Evolutionary conservation across 2,329 filamentous ascomycete genomes (phyloP).

Genomic region (Alternaria sp.): DNA sequence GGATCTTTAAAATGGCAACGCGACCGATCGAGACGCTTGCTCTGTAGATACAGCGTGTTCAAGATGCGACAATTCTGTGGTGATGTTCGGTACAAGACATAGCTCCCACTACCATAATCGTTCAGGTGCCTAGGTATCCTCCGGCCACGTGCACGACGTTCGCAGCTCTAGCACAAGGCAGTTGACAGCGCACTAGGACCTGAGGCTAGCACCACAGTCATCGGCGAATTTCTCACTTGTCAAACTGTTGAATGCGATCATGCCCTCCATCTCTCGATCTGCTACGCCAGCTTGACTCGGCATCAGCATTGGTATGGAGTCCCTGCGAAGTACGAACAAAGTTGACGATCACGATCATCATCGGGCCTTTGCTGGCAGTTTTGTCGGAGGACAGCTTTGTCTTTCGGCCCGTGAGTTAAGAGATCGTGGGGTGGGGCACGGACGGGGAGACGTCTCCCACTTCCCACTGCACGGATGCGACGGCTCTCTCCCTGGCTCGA

Average conservation of each 20-base stretch:
- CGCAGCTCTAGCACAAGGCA: neutral
- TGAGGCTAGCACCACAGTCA: neutral
- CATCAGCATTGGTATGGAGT: neutral
- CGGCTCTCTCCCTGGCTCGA: constrained; percentile 18
- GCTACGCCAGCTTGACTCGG: neutral
- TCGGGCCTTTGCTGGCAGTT: constrained; percentile 18
- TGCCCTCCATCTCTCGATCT: neutral
- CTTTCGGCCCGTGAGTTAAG: constrained; percentile 13
- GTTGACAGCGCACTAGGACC: neutral
- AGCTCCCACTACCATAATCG: neutral
- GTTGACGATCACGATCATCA: constrained; percentile 16
- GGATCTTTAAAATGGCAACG: neutral
- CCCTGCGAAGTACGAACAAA: constrained; percentile 24
- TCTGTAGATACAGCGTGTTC: neutral
- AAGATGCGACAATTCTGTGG: neutral
- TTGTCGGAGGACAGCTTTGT: constrained; percentile 13
- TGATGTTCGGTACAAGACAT: neutral
- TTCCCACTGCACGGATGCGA: constrained; percentile 14
- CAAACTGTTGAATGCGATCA: neutral
- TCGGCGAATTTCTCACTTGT: neutral
- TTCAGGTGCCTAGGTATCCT: neutral
- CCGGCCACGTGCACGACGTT: constrained; percentile 6
- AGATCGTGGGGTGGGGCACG: constrained; percentile 17
- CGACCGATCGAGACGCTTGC: constrained; percentile 3
- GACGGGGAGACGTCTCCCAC: constrained; percentile 4